Percentiles rank a stretch among this genome's conserved stretches.
phyloP scores from a whole-genome alignment of 2,329 filamentous ascomycete species.

The Tympanopsis confertula region DNA sequence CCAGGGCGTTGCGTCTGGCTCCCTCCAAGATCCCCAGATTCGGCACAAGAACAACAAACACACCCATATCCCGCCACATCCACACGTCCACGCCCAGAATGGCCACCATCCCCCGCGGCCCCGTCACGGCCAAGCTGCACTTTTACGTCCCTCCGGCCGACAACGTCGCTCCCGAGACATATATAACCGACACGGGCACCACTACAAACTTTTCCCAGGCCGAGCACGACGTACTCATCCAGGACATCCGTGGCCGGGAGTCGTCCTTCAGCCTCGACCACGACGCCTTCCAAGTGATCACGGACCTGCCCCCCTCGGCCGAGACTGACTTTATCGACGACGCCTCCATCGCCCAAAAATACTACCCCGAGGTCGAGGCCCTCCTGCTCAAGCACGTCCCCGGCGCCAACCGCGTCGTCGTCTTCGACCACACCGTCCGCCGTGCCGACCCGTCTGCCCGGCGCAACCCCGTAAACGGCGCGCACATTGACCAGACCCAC shows the following conservation, averaged over 20 bases:
- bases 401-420: slow-evolving; percentile 47
- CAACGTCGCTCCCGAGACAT: background rate
- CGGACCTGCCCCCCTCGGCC: slow-evolving; percentile 33
- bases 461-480: slow-evolving; percentile 55
- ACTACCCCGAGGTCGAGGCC: slow-evolving; percentile 50
- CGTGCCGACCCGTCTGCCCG: slow-evolving; percentile 37
- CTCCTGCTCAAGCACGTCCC: slow-evolving; percentile 41
- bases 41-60: background rate
- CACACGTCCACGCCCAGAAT: background rate
- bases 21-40: too few species aligned
- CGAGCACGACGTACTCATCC: background rate
- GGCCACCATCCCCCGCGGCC: background rate
- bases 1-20: too few species aligned
- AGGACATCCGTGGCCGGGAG: background rate
- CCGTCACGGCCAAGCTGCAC: background rate
- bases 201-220: background rate
- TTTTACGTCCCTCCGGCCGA: background rate
- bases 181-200: background rate
- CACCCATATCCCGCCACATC: background rate
- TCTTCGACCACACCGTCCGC: slow-evolving; percentile 65
- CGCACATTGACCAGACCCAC: slow-evolving; percentile 64
- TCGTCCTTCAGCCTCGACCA: background rate
- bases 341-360: slow-evolving; percentile 36
- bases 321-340: slow-evolving; percentile 37
- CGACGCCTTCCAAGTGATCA: background rate